Base-by-base conservation (phyloP, 352 stramenopile species). In the Phytopythium litorale region DNA sequence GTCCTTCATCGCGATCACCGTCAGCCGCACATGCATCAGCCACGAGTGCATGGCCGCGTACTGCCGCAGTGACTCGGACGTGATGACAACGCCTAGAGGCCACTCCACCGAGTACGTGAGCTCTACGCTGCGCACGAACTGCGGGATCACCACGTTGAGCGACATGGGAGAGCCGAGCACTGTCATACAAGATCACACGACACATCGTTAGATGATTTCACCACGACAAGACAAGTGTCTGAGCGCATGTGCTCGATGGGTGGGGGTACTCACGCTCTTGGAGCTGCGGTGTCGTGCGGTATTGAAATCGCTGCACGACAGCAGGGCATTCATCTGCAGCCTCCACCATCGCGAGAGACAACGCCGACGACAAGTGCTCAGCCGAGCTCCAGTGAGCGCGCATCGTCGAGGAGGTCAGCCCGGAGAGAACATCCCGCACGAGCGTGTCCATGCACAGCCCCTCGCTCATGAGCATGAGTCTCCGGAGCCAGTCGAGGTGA, bases 391-490 rank as follows among this genome's bases (percentile, higher is more conserved):
- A 84, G 28, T 79, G 73, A 4, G 78, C 65, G 11, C 80, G 78
- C 16, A 16, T 12, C 57, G 67, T 70, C 25, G 64, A n/a, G 4
- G 77, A 83, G n/a, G 63, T 65, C 32, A 89, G 59, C 32, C 75
- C 70, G 15, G 46, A 48, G 32, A 87, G 62, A 1, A 93, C 68
- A 56, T 93, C 81, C 1, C 77, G 80, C 23, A 72, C 70, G 30
- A 93, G 88, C 30, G 89, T 87, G 50, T 84, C 71, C 70, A 89
- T 88, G 42, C 79, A 90, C 9, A 91, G 65, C 3, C 81, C 81
- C 68, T 90, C 81, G 21, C 73, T 77, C 81, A 91, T 91, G 19
- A 91, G 70, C 74, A 86, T 76, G 21, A 93, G 65, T 19, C 74
- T 84, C 19, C 78, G 76, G 19, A 91, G 58, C 81, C 81, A 90